Evolutionary conservation across 73 alveolate species (phyloP), one percentile per base, ranked within the genome.

Genomic region (Paraurostyla sp.): DNA sequence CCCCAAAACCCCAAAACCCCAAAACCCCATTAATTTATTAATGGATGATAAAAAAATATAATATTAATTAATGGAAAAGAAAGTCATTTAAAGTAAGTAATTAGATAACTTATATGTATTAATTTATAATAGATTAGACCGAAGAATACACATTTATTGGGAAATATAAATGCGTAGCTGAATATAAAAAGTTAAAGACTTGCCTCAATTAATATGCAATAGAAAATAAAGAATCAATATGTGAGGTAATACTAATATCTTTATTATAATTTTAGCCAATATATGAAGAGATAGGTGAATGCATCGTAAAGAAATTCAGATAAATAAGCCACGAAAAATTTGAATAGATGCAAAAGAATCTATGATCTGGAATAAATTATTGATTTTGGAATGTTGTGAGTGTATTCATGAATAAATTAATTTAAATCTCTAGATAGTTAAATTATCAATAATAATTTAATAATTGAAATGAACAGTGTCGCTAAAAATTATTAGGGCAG

Each of bases 401-500:
- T 7, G 56, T 11, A 45, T 45, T 45, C 7, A 11, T 11, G 7
- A 11, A 45, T 11, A 11, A 45, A 45, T 45, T 16, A 45, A 45
- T 18, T 52, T 52, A 13, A 52, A 52, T 52, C 23, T n/a, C 4
- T 20, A 13, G 13, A 18, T 52, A 52, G 23, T 52, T 20, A 52
- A 52, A 52, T 52, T 13, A 13, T 4, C 27, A 59, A 27, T 11
- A 49, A 11, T 59, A 25, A 59, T 11, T 59, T 59, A 25, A 59
- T 25, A 7, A 59, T 25, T 22, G 82, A 65, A 65, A 65, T 65
- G 82, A 65, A 65, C 58, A 65, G 82, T 65, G 33, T 65, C 13
- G 82, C 82, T 35, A 65, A 65, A 38, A 65, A 65, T 23, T 65
- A 65, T 65, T 38, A 65, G 41, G 82, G 82, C 1, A 65, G 82